Conservation (phyloP, 169 alveolate species). For the Miamiensis avidus region DNA sequence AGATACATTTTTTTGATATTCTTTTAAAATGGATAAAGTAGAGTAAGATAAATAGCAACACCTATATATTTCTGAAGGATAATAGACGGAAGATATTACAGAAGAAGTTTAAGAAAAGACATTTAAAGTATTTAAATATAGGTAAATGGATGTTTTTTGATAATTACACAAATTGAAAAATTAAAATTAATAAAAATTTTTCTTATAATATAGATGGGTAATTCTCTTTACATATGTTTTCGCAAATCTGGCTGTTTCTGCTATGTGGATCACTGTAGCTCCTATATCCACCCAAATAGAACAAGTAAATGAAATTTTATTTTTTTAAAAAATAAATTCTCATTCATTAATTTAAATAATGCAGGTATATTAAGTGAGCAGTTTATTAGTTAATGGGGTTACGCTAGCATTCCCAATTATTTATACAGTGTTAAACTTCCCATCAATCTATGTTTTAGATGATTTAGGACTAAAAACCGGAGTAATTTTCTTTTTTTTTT, state of each 20-base stretch:
- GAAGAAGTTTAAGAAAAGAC: too few species aligned
- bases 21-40: too few species aligned
- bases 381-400: background rate
- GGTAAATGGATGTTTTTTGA: too few species aligned
- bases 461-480: slow-evolving; percentile 1
- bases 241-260: background rate
- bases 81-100: too few species aligned
- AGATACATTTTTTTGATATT: too few species aligned
- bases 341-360: background rate
- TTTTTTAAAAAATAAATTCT: too few species aligned
- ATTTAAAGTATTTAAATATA: too few species aligned
- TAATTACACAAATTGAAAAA: too few species aligned
- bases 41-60: too few species aligned
- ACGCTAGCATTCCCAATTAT: background rate
- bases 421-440: slow-evolving; percentile 3
- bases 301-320: background rate
- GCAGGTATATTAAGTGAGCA: background rate
- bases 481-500: background rate
- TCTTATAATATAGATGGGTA: background rate
- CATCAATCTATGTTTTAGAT: slow-evolving; percentile 10
- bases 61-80: too few species aligned
- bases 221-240: background rate
- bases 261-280: slow-evolving; percentile 13
- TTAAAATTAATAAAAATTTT: too few species aligned
- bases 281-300: slow-evolving; percentile 11